Conservation (phyloP, 2,329 filamentous ascomycete genomes). For the Aspergillus nomiae region DNA sequence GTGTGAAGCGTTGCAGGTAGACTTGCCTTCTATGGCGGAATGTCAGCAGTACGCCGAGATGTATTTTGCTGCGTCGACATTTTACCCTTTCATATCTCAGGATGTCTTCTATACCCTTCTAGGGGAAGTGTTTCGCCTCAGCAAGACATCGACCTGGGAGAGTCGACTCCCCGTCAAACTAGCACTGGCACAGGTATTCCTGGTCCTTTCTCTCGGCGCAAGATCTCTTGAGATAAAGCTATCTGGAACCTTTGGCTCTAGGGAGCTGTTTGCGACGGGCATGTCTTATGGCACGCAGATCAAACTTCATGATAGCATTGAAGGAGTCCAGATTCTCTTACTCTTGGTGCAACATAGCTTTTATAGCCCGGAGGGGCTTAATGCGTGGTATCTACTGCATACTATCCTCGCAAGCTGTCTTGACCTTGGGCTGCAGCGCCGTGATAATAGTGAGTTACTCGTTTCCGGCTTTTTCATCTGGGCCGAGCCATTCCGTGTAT, state of each 20-base stretch:
- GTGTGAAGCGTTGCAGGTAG: not conserved
- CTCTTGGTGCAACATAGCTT: slow-evolving; percentile 9
- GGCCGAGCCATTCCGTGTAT: too few relatives aligned
- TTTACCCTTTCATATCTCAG: slow-evolving; percentile 3
- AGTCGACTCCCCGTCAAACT: not conserved
- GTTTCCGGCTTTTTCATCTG: not conserved
- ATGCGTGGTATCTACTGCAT: slow-evolving; percentile 9
- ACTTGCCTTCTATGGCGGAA: slow-evolving; percentile 1
- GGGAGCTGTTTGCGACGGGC: not conserved
- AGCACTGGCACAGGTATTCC: not conserved
- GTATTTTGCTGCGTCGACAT: not conserved
- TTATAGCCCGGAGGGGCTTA: slow-evolving; percentile 7
- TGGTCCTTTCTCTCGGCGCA: slow-evolving; percentile 2
- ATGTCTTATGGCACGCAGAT: slow-evolving; percentile 2
- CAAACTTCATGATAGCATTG: slow-evolving; percentile 5
- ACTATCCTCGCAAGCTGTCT: slow-evolving; percentile 10
- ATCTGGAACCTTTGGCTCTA: not conserved
- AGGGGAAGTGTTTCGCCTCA: not conserved
- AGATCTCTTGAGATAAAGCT: not conserved
- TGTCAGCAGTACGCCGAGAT: slow-evolving; percentile 4
- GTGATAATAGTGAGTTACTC: slow-evolving; percentile 4
- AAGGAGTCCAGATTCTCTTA: slow-evolving; percentile 5
- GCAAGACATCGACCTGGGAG: not conserved
- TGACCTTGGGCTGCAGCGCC: slow-evolving; percentile 7
- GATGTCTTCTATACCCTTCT: not conserved